Percentiles rank a stretch among this genome's conserved stretches.
Conservation (phyloP, 192 early-diverging fungal genomes). For the Entomortierella chlamydospora region DNA sequence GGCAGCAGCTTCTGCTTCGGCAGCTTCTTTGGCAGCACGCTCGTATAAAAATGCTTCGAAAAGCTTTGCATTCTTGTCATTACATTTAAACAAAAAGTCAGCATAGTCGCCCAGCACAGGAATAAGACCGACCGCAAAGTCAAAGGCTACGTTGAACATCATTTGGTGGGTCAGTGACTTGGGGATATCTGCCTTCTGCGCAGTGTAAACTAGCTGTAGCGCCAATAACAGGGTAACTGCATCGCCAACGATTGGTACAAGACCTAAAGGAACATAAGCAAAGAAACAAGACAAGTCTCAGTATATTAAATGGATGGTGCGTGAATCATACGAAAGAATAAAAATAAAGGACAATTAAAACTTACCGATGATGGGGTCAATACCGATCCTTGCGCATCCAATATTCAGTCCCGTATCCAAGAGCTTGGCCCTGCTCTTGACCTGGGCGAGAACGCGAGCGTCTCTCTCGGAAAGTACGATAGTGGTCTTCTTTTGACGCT, state of each 20-base stretch:
- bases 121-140: constrained; percentile 65
- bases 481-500: constrained; percentile 16
- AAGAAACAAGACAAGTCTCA: neutral
- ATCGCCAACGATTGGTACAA: constrained; percentile 66
- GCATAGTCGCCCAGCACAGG: constrained; percentile 63
- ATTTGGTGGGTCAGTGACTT: constrained; percentile 47
- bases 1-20: constrained; percentile 11
- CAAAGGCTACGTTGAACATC: constrained; percentile 61
- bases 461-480: constrained; percentile 29
- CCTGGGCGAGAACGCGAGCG: constrained; percentile 40
- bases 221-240: constrained; percentile 52
- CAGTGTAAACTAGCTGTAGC: constrained; percentile 53
- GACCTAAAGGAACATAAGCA: constrained; percentile 35
- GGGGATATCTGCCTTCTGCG: constrained; percentile 60
- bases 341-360: neutral
- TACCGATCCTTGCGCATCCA: constrained; percentile 56
- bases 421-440: constrained; percentile 58
- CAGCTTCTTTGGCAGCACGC: constrained; percentile 22
- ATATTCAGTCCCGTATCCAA: constrained; percentile 59
- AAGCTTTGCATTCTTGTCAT: constrained; percentile 62
- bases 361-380: constrained; percentile 62
- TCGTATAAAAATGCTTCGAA: constrained; percentile 61
- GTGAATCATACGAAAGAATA: neutral
- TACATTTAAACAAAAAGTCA: constrained; percentile 64
- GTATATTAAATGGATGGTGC: neutral